Evolutionary conservation across 306 rosid genomes (phyloP).

Genomic region (Vicia sativa): DNA sequence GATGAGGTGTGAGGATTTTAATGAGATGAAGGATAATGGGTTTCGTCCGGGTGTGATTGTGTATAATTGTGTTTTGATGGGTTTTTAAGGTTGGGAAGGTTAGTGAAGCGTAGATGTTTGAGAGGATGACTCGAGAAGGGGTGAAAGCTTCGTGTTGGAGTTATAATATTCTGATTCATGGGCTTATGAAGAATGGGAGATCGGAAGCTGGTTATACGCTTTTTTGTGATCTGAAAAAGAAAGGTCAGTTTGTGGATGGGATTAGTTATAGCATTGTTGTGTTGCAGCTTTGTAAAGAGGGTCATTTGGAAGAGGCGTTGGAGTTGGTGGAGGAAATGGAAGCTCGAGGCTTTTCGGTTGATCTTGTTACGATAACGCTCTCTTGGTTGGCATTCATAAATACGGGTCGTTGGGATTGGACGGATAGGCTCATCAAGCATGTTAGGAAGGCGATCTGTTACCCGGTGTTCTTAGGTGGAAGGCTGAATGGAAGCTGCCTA

Average conservation of each 20-base stretch:
- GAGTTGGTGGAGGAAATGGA: conserved; percentile 91
- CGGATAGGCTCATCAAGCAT: conserved; percentile 83
- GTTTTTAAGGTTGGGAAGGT: conserved; percentile 71
- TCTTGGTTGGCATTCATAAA: conserved; percentile 66
- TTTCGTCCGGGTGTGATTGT: conserved; percentile 55
- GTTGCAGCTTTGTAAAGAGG: conserved; percentile 78
- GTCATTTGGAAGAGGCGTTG: conserved; percentile 70
- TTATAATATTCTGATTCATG: conserved; percentile 78
- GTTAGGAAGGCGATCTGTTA: conserved; percentile 72
- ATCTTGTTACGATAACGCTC: conserved; percentile 74
- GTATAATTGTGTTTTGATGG: conserved; percentile 77
- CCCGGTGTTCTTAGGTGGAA: conserved; percentile 78
- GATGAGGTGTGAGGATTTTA: conserved; percentile 57
- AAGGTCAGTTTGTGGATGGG: conserved; percentile 82
- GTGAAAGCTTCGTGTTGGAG: conserved; percentile 73
- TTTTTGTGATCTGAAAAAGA: conserved; percentile 84
- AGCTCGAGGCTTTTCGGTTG: conserved; percentile 75
- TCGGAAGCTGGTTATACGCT: conserved; percentile 76
- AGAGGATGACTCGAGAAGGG: conserved; percentile 82
- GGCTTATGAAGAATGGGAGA: conserved; percentile 78
- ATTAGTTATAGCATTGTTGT: conserved; percentile 79
- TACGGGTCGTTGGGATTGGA: conserved; percentile 79
- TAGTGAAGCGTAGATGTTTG: conserved; percentile 69
- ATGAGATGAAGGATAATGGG: conserved; percentile 69
- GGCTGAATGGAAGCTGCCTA: conserved; percentile 68